phyloP scores from a whole-genome alignment of 2,329 filamentous ascomycete genomes.

The Claviceps fusiformis region DNA sequence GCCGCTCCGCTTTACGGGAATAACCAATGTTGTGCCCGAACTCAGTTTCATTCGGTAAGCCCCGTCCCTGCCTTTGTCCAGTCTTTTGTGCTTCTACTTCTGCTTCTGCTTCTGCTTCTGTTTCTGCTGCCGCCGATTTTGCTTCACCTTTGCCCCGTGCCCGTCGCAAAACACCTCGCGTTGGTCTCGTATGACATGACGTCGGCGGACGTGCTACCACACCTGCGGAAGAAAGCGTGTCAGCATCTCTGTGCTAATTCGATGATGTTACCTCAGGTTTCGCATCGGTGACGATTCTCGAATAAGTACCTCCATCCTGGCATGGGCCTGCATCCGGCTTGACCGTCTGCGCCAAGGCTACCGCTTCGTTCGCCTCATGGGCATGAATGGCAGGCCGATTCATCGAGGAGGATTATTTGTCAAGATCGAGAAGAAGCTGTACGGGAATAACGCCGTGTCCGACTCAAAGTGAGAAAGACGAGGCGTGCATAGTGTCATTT shows the following conservation, averaged over 20 bases:
- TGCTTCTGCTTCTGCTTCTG: background rate
- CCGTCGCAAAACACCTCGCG: background rate
- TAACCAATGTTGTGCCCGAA: slow-evolving; percentile 49
- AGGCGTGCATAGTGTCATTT: background rate
- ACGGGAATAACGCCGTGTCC: background rate
- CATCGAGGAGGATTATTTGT: slow-evolving; percentile 36
- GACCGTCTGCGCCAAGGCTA: slow-evolving; percentile 43
- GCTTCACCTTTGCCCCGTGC: background rate
- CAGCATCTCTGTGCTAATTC: slow-evolving; percentile 9
- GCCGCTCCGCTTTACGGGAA: slow-evolving; percentile 42
- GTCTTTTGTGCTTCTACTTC: background rate
- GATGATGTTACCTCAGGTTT: slow-evolving; percentile 25
- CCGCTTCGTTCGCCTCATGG: slow-evolving; percentile 37
- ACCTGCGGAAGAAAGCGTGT: background rate
- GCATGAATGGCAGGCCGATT: slow-evolving; percentile 30
- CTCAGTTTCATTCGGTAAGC: slow-evolving; percentile 61
- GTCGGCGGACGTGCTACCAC: background rate
- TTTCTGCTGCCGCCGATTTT: background rate
- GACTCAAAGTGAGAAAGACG: background rate
- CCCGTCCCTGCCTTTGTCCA: background rate
- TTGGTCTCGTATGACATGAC: background rate
- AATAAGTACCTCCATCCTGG: slow-evolving; percentile 26
- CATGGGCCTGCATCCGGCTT: slow-evolving; percentile 46
- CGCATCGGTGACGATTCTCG: slow-evolving; percentile 37
- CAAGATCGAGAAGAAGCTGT: slow-evolving; percentile 32